Percentiles rank a stretch among this genome's conserved stretches.
These are phyloP conservation scores for Paratrypanosoma confusum DNA, from an alignment of 208 protist genomes.

Conservation along the genomic window DNA sequence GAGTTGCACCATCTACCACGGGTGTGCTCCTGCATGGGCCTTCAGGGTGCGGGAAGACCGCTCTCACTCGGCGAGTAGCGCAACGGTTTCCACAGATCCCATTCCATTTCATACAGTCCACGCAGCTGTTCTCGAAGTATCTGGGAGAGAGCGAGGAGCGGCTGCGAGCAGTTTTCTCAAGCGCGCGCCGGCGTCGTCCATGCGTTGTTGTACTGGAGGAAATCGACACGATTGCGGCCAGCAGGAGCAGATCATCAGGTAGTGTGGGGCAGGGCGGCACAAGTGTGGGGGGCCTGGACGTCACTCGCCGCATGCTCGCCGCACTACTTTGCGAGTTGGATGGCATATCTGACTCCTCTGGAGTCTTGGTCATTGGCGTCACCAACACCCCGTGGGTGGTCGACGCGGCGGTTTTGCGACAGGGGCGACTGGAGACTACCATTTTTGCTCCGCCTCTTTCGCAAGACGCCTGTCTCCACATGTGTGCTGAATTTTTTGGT, in stretches of 20 bases:
- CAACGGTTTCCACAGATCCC: slow-evolving; percentile 20
- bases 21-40: slow-evolving; percentile 76
- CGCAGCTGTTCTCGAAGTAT: slow-evolving; percentile 78
- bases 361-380: slow-evolving; percentile 86
- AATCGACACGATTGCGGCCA: slow-evolving; percentile 65
- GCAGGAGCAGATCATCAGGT: slow-evolving; percentile 28
- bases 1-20: slow-evolving; percentile 31
- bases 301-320: slow-evolving; percentile 84
- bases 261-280: slow-evolving; percentile 8
- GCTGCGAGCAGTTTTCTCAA: slow-evolving; percentile 62
- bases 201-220: slow-evolving; percentile 81
- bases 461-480: slow-evolving; percentile 21
- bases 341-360: slow-evolving; percentile 82
- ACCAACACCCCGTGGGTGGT: slow-evolving; percentile 69
- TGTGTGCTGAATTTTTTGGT: slow-evolving; percentile 46
- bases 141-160: slow-evolving; percentile 83
- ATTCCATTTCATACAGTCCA: slow-evolving; percentile 64
- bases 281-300: slow-evolving; percentile 23
- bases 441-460: slow-evolving; percentile 54
- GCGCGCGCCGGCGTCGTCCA: slow-evolving; percentile 42
- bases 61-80: slow-evolving; percentile 27
- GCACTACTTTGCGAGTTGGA: slow-evolving; percentile 96
- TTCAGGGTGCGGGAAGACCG: slow-evolving; percentile 71
- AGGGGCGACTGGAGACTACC: slow-evolving; percentile 87
- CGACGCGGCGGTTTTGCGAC: slow-evolving; percentile 94